Conservation (phyloP, 371 early-diverging fungal genomes). For the Enterospora canceri region DNA sequence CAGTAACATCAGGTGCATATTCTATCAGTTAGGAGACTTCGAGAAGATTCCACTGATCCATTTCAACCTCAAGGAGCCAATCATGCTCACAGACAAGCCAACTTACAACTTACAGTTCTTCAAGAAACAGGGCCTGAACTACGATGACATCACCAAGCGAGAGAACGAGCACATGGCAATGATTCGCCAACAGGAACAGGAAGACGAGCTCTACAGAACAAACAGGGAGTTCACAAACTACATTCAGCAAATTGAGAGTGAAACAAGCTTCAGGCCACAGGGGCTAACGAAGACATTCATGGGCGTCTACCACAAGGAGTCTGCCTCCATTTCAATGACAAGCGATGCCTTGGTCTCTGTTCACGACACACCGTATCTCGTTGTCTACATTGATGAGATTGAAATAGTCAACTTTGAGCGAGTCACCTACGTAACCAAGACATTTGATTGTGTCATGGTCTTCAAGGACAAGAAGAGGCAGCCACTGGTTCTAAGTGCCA, state of each 20-base stretch:
- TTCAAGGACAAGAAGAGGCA: conserved; percentile 78
- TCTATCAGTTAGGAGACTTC: conserved; percentile 91
- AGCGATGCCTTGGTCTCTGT: conserved; percentile 87
- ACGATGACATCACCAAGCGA: conserved; percentile 88
- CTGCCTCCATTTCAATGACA: conserved; percentile 83
- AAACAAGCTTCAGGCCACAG: conserved; percentile 68
- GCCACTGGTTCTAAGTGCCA: conserved; percentile 83
- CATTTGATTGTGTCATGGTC: conserved; percentile 94
- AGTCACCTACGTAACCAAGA: conserved; percentile 85
- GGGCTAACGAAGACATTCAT: conserved; percentile 78
- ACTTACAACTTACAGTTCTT: conserved; percentile 93
- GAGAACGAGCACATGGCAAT: conserved; percentile 73
- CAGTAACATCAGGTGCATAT: conserved; percentile 85
- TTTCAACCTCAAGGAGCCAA: conserved; percentile 80
- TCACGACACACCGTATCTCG: conserved; percentile 82
- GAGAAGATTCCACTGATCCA: conserved; percentile 84
- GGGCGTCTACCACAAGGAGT: conserved; percentile 84
- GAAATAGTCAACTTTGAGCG: conserved; percentile 94
- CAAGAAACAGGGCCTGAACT: conserved; percentile 77
- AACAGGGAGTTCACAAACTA: conserved; percentile 84
- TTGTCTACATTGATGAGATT: conserved; percentile 78
- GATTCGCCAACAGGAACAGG: conserved; percentile 86
- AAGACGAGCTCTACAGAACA: conserved; percentile 79
- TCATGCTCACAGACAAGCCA: conserved; percentile 81
- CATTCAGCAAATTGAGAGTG: conserved; percentile 72